phyloP scores from a whole-genome alignment of 495 filamentous ascomycete species.

The Penicillium tannophilum region DNA sequence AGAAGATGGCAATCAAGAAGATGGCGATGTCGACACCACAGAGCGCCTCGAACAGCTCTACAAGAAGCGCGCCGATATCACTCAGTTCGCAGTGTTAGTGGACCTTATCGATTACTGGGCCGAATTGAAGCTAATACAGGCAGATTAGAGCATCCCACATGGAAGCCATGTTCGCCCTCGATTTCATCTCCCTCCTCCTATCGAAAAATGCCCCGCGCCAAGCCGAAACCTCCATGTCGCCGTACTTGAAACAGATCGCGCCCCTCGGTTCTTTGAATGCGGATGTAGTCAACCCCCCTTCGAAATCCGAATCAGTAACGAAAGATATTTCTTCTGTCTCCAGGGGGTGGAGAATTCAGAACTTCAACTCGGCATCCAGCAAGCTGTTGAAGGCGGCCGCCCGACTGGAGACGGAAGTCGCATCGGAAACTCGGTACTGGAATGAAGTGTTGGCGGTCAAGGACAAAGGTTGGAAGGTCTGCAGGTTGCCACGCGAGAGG shows the following conservation, averaged over 20 bases:
- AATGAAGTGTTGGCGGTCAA: slow-evolving; percentile 76
- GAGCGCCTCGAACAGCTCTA: slow-evolving; percentile 47
- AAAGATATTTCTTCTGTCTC: slow-evolving; percentile 60
- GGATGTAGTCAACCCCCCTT: slow-evolving; percentile 63
- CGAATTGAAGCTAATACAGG: not conserved
- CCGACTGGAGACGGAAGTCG: slow-evolving; percentile 73
- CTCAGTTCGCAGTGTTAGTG: slow-evolving; percentile 46
- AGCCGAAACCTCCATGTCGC: slow-evolving; percentile 69
- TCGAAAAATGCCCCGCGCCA: slow-evolving; percentile 72
- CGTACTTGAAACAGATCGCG: slow-evolving; percentile 64
- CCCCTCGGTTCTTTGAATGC: slow-evolving; percentile 76
- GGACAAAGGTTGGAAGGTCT: slow-evolving; percentile 82
- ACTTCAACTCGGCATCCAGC: slow-evolving; percentile 72
- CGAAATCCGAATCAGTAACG: slow-evolving; percentile 50
- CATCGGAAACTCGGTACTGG: slow-evolving; percentile 85
- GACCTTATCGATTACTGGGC: not conserved
- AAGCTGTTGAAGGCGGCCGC: slow-evolving; percentile 71
- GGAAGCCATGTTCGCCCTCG: slow-evolving; percentile 68
- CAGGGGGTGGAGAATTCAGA: slow-evolving; percentile 79
- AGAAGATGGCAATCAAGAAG: slow-evolving; percentile 35
- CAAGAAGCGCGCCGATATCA: slow-evolving; percentile 47
- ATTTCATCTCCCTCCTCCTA: slow-evolving; percentile 82
- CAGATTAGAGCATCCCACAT: slow-evolving; percentile 59
- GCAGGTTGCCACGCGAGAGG: slow-evolving; percentile 67
- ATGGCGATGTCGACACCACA: slow-evolving; percentile 36